These are phyloP conservation scores for Peterozyma xylosa DNA, from an alignment of 805 yeast species.

Conservation along the genomic window DNA sequence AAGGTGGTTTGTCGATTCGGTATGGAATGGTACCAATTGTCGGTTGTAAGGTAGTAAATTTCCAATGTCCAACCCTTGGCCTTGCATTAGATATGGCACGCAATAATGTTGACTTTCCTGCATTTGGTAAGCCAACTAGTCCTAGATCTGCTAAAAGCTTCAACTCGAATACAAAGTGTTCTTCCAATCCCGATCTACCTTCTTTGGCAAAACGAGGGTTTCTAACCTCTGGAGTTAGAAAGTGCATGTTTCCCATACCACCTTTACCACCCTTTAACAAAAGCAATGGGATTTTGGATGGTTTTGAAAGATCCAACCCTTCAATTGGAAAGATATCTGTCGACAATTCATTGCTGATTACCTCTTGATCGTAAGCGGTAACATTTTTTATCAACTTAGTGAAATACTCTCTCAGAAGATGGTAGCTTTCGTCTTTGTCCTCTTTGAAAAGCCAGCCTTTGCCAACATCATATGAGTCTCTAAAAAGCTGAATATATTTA, in stretches of 20 bases:
- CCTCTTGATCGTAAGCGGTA: conserved; percentile 51
- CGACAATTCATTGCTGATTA: conserved; percentile 47
- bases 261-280: conserved; percentile 84
- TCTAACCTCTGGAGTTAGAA: conserved; percentile 72
- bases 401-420: conserved; percentile 60
- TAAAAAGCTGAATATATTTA: conserved; percentile 46
- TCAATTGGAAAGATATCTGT: conserved; percentile 69
- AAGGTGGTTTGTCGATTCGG: conserved; percentile 57
- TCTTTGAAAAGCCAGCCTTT: conserved; percentile 80
- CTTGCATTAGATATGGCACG: conserved; percentile 83
- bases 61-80: conserved; percentile 95
- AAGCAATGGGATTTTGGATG: conserved; percentile 59
- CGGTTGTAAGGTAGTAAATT: conserved; percentile 89
- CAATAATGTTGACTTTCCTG: conserved; percentile 88
- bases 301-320: conserved; percentile 69
- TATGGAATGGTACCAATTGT: conserved; percentile 79
- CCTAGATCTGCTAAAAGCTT: conserved; percentile 91
- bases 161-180: conserved; percentile 70
- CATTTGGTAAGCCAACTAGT: conserved; percentile 91
- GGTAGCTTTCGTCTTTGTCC: conserved; percentile 68
- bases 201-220: conserved; percentile 83
- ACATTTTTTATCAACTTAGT: conserved; percentile 56
- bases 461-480: conserved; percentile 61
- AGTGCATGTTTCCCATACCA: conserved; percentile 96
- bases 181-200: conserved; percentile 67